Conservation (phyloP, 345 rosid genomes). For the Eucalyptus curtisii region DNA sequence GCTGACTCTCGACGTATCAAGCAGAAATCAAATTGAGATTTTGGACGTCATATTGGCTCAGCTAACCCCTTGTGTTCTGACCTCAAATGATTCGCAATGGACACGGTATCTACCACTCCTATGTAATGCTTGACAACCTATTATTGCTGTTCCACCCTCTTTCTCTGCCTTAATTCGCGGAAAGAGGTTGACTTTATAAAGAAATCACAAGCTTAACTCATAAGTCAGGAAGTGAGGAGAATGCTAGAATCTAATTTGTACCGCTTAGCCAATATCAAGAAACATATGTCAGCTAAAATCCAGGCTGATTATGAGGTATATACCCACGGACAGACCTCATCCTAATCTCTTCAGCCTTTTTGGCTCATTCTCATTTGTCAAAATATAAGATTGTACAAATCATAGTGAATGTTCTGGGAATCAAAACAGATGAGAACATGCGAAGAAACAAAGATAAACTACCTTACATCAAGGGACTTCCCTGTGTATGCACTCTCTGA, state of each 20-base stretch:
- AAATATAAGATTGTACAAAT: not conserved
- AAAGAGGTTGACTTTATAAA: not conserved
- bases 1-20: not conserved
- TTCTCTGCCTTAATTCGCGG: not conserved
- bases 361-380: not conserved
- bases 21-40: not conserved
- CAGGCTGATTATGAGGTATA: not conserved
- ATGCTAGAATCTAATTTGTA: not conserved
- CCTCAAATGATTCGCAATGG: not conserved
- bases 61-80: not conserved
- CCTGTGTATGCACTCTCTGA: not conserved
- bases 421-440: not conserved
- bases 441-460: not conserved
- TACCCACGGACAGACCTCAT: not conserved
- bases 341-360: not conserved
- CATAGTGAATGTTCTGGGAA: not conserved
- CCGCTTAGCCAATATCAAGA: not conserved
- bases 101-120: not conserved
- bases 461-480: not conserved
- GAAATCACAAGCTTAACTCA: not conserved
- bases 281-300: not conserved
- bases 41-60: not conserved
- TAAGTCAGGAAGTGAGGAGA: not conserved
- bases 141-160: not conserved
- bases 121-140: not conserved